These are phyloP conservation scores for Buxus sempervirens DNA, from an alignment of 164 flowering plant genomes.

Conservation along the genomic window DNA sequence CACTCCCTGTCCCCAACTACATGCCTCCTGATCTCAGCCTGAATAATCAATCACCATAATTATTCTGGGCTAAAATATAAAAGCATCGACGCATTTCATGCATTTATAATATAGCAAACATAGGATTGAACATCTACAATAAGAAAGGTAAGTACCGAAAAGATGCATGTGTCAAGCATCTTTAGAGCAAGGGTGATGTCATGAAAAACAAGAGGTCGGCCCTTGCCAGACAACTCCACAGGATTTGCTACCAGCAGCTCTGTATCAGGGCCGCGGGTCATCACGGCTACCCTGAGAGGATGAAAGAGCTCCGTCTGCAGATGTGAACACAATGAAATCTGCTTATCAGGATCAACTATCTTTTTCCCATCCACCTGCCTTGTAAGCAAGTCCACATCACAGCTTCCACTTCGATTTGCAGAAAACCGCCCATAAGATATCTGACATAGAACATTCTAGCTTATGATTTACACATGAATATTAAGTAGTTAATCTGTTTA, in stretches of 20 bases:
- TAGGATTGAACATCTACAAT: neutral
- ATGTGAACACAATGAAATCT: conserved; percentile 53
- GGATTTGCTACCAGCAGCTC: conserved; percentile 28
- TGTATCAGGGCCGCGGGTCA: conserved; percentile 26
- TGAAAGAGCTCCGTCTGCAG: conserved; percentile 19
- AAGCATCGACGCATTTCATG: neutral
- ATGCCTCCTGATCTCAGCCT: conserved; percentile 67
- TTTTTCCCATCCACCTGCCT: conserved; percentile 88
- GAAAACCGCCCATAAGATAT: conserved; percentile 85
- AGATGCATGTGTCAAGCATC: conserved; percentile 50
- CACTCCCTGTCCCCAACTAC: conserved; percentile 56
- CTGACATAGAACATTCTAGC: conserved; percentile 27
- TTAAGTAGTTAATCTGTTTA: no score
- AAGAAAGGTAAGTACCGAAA: conserved; percentile 12
- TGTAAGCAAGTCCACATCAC: conserved; percentile 85
- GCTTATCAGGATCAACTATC: conserved; percentile 73
- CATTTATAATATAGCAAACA: neutral
- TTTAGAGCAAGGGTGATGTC: conserved; percentile 72
- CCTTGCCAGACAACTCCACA: conserved; percentile 23
- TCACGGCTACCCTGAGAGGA: conserved; percentile 24
- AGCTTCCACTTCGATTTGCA: conserved; percentile 37
- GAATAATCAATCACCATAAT: conserved; percentile 11
- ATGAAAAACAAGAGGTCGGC: conserved; percentile 24
- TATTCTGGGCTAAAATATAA: neutral
- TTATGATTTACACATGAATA: neutral